Evolutionary conservation across 208 protist genomes (phyloP).

Genomic region (Leishmania tarentolae): DNA sequence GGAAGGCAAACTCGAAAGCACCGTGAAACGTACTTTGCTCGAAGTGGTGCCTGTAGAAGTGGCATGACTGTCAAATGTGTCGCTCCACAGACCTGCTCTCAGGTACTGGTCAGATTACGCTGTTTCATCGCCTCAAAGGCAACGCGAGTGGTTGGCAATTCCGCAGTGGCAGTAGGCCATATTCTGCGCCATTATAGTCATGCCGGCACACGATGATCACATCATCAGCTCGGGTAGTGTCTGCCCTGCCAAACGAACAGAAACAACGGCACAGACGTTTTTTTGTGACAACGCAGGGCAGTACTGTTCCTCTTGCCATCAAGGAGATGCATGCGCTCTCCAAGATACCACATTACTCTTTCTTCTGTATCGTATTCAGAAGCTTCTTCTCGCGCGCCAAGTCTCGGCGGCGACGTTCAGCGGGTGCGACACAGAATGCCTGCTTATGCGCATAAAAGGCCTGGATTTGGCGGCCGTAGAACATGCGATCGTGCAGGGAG

Average conservation of each 20-base stretch:
- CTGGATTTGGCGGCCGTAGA: slow-evolving; percentile 78
- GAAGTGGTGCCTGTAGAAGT: not conserved
- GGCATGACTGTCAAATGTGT: not conserved
- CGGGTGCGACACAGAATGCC: slow-evolving; percentile 74
- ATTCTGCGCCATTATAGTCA: not conserved
- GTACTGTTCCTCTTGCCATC: not conserved
- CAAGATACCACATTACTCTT: not conserved
- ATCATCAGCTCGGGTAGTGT: not conserved
- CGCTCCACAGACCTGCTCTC: not conserved
- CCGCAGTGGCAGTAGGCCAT: not conserved
- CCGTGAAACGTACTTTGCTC: not conserved
- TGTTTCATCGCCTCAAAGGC: not conserved
- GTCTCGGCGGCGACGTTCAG: slow-evolving; percentile 68
- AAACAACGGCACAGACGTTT: not conserved
- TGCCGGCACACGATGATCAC: not conserved
- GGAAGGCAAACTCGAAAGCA: not conserved
- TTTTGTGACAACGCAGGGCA: not conserved
- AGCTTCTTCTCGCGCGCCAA: slow-evolving; percentile 33
- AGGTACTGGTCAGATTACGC: not conserved
- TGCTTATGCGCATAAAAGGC: slow-evolving; percentile 77
- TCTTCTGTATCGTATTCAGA: slow-evolving; percentile 24
- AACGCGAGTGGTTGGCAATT: not conserved
- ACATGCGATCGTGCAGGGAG: slow-evolving; percentile 63
- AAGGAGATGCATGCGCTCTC: not conserved
- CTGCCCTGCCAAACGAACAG: not conserved